Conservation (phyloP, 2,329 filamentous ascomycete species). For the Colletotrichum sp. region DNA sequence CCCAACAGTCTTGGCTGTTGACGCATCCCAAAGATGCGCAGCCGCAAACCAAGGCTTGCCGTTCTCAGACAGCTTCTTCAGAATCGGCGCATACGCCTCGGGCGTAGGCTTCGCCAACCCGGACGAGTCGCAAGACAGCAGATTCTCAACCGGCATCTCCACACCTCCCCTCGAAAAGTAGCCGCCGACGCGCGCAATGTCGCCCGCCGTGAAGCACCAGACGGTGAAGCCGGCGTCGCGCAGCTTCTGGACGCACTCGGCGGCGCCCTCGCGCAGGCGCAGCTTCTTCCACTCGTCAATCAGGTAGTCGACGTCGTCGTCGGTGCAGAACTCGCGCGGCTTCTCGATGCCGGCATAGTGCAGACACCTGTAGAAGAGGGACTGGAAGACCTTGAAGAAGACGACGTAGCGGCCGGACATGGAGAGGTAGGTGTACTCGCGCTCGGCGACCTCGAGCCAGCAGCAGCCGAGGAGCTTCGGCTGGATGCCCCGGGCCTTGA, state of each 20-base stretch:
- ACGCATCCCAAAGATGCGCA: slow-evolving; percentile 64
- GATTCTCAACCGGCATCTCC: slow-evolving; percentile 53
- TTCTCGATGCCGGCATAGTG: slow-evolving; percentile 46
- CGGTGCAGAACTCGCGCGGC: slow-evolving; percentile 43
- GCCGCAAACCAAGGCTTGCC: slow-evolving; percentile 60
- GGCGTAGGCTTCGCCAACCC: slow-evolving; percentile 55
- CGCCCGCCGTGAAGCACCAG: slow-evolving; percentile 59
- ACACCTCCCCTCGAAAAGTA: slow-evolving; percentile 54
- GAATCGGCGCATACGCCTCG: slow-evolving; percentile 47
- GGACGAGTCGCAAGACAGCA: slow-evolving; percentile 53
- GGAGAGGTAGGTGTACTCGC: slow-evolving; percentile 54
- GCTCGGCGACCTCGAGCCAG: slow-evolving; percentile 52
- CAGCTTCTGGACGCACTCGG: slow-evolving; percentile 46
- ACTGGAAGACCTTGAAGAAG: slow-evolving; percentile 45
- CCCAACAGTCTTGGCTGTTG: slow-evolving; percentile 52
- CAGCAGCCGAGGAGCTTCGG: slow-evolving; percentile 48
- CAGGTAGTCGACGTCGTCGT: slow-evolving; percentile 44
- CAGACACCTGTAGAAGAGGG: slow-evolving; percentile 53
- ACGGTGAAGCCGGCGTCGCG: slow-evolving; percentile 52
- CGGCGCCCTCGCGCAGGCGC: slow-evolving; percentile 39
- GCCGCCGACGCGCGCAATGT: slow-evolving; percentile 50
- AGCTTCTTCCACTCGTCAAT: slow-evolving; percentile 41
- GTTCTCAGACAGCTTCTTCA: slow-evolving; percentile 41
- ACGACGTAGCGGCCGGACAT: slow-evolving; percentile 45
- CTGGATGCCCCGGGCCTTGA: slow-evolving; percentile 41